Evolutionary conservation across 371 early-diverging fungal species (phyloP).

Genomic region (Mucor circinelloides): DNA sequence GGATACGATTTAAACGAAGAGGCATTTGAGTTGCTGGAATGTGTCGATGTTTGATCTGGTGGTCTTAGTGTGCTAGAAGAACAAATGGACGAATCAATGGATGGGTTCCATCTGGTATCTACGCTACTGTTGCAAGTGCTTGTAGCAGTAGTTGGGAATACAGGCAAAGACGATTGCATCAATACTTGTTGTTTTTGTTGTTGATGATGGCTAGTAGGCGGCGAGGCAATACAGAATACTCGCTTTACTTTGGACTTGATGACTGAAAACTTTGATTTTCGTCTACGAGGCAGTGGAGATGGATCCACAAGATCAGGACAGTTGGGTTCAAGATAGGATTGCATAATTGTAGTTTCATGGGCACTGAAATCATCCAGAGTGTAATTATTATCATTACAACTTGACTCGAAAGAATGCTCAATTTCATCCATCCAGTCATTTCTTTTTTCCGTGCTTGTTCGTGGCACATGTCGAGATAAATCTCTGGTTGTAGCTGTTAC

Average conservation of each 20-base stretch:
- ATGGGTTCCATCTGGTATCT: conserved; percentile 5
- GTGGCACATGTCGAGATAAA: neutral
- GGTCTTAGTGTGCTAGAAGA: conserved; percentile 3
- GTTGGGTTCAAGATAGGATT: conserved; percentile 22
- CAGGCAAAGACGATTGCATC: neutral
- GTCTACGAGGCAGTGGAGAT: neutral
- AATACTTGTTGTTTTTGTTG: neutral
- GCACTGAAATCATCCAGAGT: neutral
- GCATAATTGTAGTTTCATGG: conserved; percentile 12
- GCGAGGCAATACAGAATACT: conserved; percentile 8
- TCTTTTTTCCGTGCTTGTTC: neutral
- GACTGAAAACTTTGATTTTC: neutral
- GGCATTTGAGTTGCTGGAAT: neutral
- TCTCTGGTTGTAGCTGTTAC: neutral
- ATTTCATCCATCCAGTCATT: conserved; percentile 11
- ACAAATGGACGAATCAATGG: conserved; percentile 19
- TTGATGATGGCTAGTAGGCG: neutral
- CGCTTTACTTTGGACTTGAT: conserved; percentile 15
- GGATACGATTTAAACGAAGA: neutral
- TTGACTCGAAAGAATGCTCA: neutral
- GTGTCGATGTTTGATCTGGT: conserved; percentile 1
- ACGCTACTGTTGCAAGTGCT: neutral
- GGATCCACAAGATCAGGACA: neutral
- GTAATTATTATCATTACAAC: neutral
- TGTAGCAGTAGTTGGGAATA: conserved; percentile 1